Evolutionary conservation across 1,284 basidiomycete genomes (phyloP).

Genomic region (Thelephora terrestris): DNA sequence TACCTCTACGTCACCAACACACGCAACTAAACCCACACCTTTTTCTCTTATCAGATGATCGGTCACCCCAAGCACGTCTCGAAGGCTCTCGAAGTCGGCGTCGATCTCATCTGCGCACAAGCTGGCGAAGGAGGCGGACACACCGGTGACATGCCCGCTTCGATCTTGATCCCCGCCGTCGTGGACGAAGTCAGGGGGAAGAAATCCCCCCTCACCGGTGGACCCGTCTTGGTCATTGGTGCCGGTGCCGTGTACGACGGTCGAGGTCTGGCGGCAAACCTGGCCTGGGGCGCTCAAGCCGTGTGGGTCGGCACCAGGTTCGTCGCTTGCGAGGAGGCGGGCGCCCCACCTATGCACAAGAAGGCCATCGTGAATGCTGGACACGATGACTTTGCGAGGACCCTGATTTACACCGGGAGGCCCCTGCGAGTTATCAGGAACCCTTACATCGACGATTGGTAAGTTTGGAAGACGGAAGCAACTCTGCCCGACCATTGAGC

Average conservation of each 20-base stretch:
- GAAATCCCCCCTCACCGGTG: constrained; percentile 68
- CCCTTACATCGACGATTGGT: constrained; percentile 75
- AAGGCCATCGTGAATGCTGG: constrained; percentile 56
- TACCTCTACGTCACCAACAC: not conserved
- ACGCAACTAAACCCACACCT: not conserved
- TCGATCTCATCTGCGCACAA: constrained; percentile 85
- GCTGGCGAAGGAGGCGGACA: constrained; percentile 83
- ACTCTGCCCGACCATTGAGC: not conserved
- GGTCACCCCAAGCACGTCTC: constrained; percentile 80
- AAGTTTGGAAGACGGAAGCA: too few species aligned
- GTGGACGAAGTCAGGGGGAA: constrained; percentile 71
- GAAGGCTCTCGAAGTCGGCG: constrained; percentile 72
- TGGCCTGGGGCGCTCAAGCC: constrained; percentile 78
- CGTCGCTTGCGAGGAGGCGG: constrained; percentile 74
- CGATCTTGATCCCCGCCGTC: constrained; percentile 76
- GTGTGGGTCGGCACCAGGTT: constrained; percentile 71
- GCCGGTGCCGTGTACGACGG: constrained; percentile 86
- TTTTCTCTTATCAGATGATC: constrained; percentile 53
- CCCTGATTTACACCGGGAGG: constrained; percentile 81
- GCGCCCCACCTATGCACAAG: constrained; percentile 78
- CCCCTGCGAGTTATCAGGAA: constrained; percentile 78
- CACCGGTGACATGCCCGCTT: constrained; percentile 65
- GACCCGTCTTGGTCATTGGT: constrained; percentile 73
- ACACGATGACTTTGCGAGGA: constrained; percentile 65
- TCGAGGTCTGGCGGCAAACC: constrained; percentile 74